These are phyloP conservation scores for Cupressus sempervirens DNA, from an alignment of 75 land plant species.

Conservation along the genomic window DNA sequence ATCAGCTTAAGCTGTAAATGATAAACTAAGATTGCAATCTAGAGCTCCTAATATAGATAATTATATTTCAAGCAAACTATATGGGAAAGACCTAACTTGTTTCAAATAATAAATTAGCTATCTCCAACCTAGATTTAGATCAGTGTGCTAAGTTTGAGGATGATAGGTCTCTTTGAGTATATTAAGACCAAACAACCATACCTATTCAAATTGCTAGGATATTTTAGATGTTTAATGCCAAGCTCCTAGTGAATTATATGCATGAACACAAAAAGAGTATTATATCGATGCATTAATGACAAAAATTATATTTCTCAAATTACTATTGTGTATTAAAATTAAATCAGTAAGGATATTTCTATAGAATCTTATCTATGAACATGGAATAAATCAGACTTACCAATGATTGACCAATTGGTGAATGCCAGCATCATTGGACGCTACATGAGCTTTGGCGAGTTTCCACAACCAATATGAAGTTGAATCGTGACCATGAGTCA, in stretches of 20 bases:
- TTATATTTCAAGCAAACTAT: neutral
- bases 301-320: neutral
- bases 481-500: conserved; percentile 32
- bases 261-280: neutral
- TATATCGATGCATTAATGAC: neutral
- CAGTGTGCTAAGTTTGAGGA: neutral
- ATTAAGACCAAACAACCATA: neutral
- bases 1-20: neutral
- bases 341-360: neutral
- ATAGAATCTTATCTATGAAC: neutral
- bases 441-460: conserved; percentile 69
- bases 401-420: conserved; percentile 80
- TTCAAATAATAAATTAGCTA: neutral
- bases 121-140: neutral
- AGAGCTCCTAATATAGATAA: neutral
- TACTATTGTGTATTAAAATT: neutral
- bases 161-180: neutral
- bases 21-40: neutral
- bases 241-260: neutral
- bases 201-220: neutral
- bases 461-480: conserved; percentile 68
- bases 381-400: conserved; percentile 18
- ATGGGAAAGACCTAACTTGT: neutral
- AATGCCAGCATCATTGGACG: conserved; percentile 61
- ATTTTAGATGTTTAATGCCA: neutral